Evolutionary conservation across 179 eudicot genomes (phyloP).

Genomic region (Silene noctiflora): DNA sequence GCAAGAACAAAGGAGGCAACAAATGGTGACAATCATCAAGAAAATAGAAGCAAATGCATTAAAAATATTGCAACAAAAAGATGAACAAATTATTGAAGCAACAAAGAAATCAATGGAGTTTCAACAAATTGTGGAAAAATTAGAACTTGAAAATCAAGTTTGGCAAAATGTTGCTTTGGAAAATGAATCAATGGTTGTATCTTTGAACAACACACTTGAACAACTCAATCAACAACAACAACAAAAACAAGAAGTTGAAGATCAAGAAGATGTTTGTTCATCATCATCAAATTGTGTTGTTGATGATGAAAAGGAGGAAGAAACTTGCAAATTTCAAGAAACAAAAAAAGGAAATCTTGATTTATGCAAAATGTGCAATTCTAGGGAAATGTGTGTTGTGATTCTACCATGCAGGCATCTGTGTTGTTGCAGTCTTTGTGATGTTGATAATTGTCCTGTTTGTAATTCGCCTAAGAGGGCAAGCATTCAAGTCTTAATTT

Average conservation of each 20-base stretch:
- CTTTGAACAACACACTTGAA: constrained; percentile 47
- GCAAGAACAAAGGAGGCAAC: constrained; percentile 67
- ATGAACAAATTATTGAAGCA: constrained; percentile 55
- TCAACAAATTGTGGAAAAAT: constrained; percentile 41
- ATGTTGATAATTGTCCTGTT: constrained; percentile 61
- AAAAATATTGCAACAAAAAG: constrained; percentile 45
- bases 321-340: too few species aligned
- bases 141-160: constrained; percentile 53
- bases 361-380: constrained; percentile 48
- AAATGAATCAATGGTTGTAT: constrained; percentile 46
- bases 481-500: constrained; percentile 56
- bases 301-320: constrained; percentile 41
- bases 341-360: constrained; percentile 15
- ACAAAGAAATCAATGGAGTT: constrained; percentile 44
- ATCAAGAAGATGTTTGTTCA: constrained; percentile 25
- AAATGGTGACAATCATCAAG: constrained; percentile 33
- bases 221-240: constrained; percentile 42
- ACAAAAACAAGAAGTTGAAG: constrained; percentile 10
- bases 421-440: constrained; percentile 63
- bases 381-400: constrained; percentile 46
- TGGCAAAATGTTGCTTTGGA: constrained; percentile 67
- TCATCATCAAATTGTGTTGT: constrained; percentile 32
- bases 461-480: constrained; percentile 58
- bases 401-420: constrained; percentile 81
- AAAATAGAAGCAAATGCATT: constrained; percentile 42